Percentiles rank a stretch among this genome's conserved stretches.
Conservation (phyloP, 352 stramenopile species). For the Pythium aphanidermatum region DNA sequence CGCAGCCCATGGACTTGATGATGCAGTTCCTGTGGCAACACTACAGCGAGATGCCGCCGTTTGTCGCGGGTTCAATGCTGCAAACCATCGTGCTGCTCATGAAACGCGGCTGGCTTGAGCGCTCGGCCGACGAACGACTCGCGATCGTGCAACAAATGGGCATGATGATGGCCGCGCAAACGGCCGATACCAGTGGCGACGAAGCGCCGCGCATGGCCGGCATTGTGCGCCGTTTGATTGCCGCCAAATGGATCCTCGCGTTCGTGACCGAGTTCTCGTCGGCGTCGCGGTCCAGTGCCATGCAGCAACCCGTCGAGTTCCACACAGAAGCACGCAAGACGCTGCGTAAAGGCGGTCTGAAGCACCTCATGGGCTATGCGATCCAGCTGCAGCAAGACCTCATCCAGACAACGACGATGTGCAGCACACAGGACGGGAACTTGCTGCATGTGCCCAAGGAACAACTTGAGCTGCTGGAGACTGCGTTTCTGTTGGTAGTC, state of each 20-base stretch:
- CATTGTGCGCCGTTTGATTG: conserved; percentile 41
- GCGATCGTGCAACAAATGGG: conserved; percentile 73
- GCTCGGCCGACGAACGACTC: conserved; percentile 36
- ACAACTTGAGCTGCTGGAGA: conserved; percentile 73
- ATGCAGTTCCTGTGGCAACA: conserved; percentile 77
- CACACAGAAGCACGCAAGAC: conserved; percentile 64
- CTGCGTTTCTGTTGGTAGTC: conserved; percentile 65
- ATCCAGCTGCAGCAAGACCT: conserved; percentile 66
- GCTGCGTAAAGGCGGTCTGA: conserved; percentile 55
- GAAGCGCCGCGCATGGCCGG: neutral
- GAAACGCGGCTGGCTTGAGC: conserved; percentile 80
- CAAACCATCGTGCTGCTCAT: conserved; percentile 72
- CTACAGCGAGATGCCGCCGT: conserved; percentile 40
- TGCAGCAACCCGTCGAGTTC: conserved; percentile 79
- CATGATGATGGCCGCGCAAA: conserved; percentile 32
- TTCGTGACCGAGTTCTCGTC: conserved; percentile 85
- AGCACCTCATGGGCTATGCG: conserved; percentile 51
- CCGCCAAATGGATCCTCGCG: conserved; percentile 75
- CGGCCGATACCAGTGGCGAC: conserved; percentile 1
- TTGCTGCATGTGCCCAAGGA: conserved; percentile 35
- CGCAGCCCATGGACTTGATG: conserved; percentile 58
- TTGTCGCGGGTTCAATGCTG: conserved; percentile 53
- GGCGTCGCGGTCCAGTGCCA: conserved; percentile 66
- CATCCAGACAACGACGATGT: conserved; percentile 55
- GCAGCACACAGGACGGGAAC: conserved; percentile 25